A percentile compares a stretch with the other conserved stretches of the same genome.
These are phyloP conservation scores for Scleroderma citrinum DNA, from an alignment of 768 basidiomycete genomes.

Conservation along the genomic window DNA sequence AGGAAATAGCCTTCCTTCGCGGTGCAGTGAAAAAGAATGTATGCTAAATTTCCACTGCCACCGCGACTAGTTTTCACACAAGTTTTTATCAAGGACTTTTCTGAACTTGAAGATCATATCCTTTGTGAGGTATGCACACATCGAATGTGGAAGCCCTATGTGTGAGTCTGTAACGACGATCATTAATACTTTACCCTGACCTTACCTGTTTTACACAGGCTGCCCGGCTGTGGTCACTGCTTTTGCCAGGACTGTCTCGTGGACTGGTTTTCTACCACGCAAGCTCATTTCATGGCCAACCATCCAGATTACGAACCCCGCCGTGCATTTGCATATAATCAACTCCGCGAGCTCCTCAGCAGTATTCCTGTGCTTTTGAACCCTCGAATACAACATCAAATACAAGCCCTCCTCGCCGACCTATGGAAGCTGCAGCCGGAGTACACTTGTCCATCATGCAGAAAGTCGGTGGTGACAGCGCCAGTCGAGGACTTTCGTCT, in stretches of 20 bases:
- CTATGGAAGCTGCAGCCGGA: conserved; percentile 35
- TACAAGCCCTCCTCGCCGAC: conserved; percentile 15
- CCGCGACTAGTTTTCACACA: not conserved
- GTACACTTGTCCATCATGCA: conserved; percentile 67
- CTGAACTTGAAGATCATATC: conserved; percentile 46
- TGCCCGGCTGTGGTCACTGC: conserved; percentile 63
- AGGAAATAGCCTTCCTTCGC: conserved; percentile 1
- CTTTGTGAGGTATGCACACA: conserved; percentile 61
- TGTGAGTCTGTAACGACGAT: conserved; percentile 35
- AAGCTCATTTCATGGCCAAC: conserved; percentile 41
- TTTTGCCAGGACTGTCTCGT: conserved; percentile 60
- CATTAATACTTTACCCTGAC: not conserved
- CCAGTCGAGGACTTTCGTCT: conserved; percentile 59
- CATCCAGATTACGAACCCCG: conserved; percentile 41
- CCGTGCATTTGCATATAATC: conserved; percentile 13
- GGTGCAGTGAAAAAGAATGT: not conserved
- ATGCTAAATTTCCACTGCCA: not conserved
- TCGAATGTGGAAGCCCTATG: conserved; percentile 62
- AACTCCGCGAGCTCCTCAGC: conserved; percentile 16
- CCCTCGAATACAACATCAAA: conserved; percentile 11
- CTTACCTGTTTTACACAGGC: conserved; percentile 30
- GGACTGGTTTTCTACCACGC: conserved; percentile 46
- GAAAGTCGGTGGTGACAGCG: conserved; percentile 39
- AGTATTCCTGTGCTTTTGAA: conserved; percentile 2
- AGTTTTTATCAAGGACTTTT: conserved; percentile 29